A percentile compares a stretch with the other conserved stretches of the same genome.
phyloP scores from a whole-genome alignment of 2,329 filamentous ascomycete species.

The Stenocarpella maydis region DNA sequence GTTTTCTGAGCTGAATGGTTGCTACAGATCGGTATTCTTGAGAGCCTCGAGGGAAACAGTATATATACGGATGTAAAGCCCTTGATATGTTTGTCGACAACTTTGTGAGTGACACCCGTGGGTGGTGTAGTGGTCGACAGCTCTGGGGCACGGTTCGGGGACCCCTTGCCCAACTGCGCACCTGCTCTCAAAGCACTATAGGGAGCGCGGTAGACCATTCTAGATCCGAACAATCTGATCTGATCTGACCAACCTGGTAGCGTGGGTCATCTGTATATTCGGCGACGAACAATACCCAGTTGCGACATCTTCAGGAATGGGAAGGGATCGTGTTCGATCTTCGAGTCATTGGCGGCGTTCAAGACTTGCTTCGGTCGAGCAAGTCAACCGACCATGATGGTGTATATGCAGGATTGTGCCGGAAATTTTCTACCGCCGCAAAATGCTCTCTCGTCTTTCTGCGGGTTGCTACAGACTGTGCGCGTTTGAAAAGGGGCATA shows the following conservation, averaged over 20 bases:
- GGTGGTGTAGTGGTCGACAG: neutral
- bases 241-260: neutral
- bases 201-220: neutral
- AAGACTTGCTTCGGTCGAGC: neutral
- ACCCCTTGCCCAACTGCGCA: neutral
- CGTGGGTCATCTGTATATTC: neutral
- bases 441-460: neutral
- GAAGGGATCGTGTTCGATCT: neutral
- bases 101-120: neutral
- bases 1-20: neutral
- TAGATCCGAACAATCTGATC: neutral
- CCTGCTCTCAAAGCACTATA: too few relatives aligned
- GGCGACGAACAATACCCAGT: neutral
- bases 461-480: neutral
- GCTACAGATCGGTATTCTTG: fast-evolving
- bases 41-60: neutral
- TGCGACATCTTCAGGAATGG: neutral
- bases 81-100: neutral
- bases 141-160: neutral
- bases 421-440: neutral
- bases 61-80: too few relatives aligned
- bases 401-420: too few relatives aligned
- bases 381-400: too few relatives aligned
- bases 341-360: slow-evolving; percentile 2
- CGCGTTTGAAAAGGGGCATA: neutral